phyloP scores from a whole-genome alignment of 2,329 filamentous ascomycete genomes.

The Aciculosporium take region DNA sequence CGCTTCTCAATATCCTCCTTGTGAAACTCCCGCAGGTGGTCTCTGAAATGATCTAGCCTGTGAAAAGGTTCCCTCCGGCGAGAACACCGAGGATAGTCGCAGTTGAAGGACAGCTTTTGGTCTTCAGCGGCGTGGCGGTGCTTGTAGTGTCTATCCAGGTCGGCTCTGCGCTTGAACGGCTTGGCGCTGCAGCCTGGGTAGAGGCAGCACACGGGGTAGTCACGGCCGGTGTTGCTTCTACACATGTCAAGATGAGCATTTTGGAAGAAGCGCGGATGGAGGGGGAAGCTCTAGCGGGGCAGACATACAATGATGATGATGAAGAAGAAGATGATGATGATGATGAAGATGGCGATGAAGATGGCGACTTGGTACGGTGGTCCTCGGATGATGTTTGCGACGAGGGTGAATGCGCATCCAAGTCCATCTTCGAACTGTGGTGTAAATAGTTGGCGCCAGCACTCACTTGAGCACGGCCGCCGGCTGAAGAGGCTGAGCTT shows the following conservation, averaged over 20 bases:
- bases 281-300: not conserved
- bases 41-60: slow-evolving; percentile 41
- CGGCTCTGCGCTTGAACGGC: slow-evolving; percentile 37
- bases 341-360: not conserved
- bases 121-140: slow-evolving; percentile 31
- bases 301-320: not conserved
- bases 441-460: slow-evolving; percentile 5
- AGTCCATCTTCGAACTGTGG: slow-evolving; percentile 9
- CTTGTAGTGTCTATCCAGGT: slow-evolving; percentile 38
- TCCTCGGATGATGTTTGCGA: slow-evolving; percentile 8
- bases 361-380: slow-evolving; percentile 5
- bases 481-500: slow-evolving; percentile 2
- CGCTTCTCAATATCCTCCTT: slow-evolving; percentile 39
- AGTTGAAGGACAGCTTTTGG: slow-evolving; percentile 29
- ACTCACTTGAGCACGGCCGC: slow-evolving; percentile 4
- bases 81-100: slow-evolving; percentile 37
- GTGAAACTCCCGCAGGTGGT: slow-evolving; percentile 42
- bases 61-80: slow-evolving; percentile 33
- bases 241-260: not conserved
- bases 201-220: slow-evolving; percentile 25
- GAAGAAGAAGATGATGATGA: not conserved
- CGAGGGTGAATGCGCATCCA: slow-evolving; percentile 8
- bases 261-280: not conserved
- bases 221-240: slow-evolving; percentile 11
- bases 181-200: slow-evolving; percentile 27